These are phyloP conservation scores for Paralagenidium karlingii DNA, from an alignment of 352 stramenopile species.

Conservation along the genomic window DNA sequence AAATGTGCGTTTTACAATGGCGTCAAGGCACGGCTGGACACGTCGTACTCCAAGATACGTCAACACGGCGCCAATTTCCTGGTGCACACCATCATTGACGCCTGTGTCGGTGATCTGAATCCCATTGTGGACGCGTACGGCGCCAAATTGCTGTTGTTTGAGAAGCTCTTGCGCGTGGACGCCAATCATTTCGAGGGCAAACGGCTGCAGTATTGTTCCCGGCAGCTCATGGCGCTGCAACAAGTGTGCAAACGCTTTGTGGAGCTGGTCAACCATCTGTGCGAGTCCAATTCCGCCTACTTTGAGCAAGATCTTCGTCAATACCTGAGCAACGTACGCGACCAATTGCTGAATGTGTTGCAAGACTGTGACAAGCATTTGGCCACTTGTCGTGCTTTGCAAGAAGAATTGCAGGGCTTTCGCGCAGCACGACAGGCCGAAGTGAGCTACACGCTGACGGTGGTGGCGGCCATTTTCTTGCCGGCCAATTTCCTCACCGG, in stretches of 20 bases:
- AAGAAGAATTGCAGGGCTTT: slow-evolving; percentile 59
- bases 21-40: slow-evolving; percentile 49
- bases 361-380: slow-evolving; percentile 73
- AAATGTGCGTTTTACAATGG: slow-evolving; percentile 35
- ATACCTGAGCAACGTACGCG: slow-evolving; percentile 79
- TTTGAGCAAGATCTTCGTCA: slow-evolving; percentile 56
- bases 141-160: slow-evolving; percentile 58
- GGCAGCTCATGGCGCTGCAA: slow-evolving; percentile 67
- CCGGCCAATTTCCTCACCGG: slow-evolving; percentile 81
- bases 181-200: slow-evolving; percentile 41
- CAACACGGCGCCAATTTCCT: slow-evolving; percentile 63
- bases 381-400: slow-evolving; percentile 43
- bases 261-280: slow-evolving; percentile 60
- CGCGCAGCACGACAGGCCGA: slow-evolving; percentile 50
- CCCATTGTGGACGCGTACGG: slow-evolving; percentile 65
- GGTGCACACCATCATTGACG: slow-evolving; percentile 72
- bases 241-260: slow-evolving; percentile 54
- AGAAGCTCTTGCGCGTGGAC: slow-evolving; percentile 41
- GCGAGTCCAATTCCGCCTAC: slow-evolving; percentile 51
- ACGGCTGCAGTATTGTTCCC: slow-evolving; percentile 35
- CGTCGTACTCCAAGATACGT: slow-evolving; percentile 73
- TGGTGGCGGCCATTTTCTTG: slow-evolving; percentile 73
- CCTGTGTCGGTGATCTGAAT: slow-evolving; percentile 66
- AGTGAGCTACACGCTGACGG: slow-evolving; percentile 68
- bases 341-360: slow-evolving; percentile 69